Percentiles rank a stretch among this genome's conserved stretches.
Evolutionary conservation across 176 grass and related monocot species (phyloP).

Genomic region (Juncus effusus): DNA sequence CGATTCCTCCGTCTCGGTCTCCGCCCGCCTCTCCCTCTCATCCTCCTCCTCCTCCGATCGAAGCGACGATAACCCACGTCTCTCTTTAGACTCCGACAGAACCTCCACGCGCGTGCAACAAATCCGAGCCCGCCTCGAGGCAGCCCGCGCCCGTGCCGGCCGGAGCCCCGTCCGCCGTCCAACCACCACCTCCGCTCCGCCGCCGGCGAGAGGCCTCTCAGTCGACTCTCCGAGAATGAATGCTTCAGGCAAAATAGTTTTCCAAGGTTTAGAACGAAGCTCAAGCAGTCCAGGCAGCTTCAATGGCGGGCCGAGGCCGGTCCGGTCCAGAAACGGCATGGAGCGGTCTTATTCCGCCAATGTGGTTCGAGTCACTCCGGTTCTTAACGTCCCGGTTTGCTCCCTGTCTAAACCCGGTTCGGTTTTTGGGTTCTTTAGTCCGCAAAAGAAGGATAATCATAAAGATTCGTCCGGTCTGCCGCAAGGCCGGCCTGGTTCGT

Average conservation of each 20-base stretch:
- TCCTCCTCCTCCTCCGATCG: constrained; percentile 64
- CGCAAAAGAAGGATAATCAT: constrained; percentile 55
- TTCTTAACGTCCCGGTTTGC: constrained; percentile 85
- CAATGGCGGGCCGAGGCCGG: constrained; percentile 42
- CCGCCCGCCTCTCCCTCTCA: constrained; percentile 73
- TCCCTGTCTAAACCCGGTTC: constrained; percentile 52
- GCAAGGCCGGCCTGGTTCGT: constrained; percentile 14
- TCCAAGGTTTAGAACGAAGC: constrained; percentile 86
- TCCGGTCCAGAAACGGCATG: constrained; percentile 50
- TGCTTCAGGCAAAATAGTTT: constrained; percentile 82
- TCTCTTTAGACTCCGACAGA: constrained; percentile 76
- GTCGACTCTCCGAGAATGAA: constrained; percentile 85
- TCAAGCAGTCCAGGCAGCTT: constrained; percentile 78
- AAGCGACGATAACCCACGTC: constrained; percentile 66
- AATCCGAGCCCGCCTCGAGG: constrained; percentile 32
- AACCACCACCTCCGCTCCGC: constrained; percentile 12
- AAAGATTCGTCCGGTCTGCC: not conserved
- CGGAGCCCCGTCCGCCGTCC: constrained; percentile 20
- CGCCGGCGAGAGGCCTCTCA: constrained; percentile 30
- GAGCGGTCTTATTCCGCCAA: constrained; percentile 83
- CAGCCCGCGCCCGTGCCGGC: constrained; percentile 20
- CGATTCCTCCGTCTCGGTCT: constrained; percentile 44
- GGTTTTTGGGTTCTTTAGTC: constrained; percentile 66
- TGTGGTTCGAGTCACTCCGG: constrained; percentile 64
- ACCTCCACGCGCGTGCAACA: constrained; percentile 45